Conservation (phyloP, 495 filamentous ascomycete species). For the Penicillium paxilli region DNA sequence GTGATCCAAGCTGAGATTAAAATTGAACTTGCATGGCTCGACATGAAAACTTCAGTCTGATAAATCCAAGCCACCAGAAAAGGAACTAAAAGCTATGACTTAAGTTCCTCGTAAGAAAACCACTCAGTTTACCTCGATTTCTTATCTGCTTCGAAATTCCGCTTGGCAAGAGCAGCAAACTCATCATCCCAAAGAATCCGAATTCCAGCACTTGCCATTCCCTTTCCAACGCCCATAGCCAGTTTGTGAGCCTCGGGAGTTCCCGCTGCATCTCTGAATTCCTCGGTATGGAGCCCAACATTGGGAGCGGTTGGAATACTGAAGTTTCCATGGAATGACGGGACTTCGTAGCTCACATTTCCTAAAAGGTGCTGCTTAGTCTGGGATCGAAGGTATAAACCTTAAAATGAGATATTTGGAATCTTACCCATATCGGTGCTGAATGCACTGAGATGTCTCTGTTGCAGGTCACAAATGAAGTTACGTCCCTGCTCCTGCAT, state of each 20-base stretch:
- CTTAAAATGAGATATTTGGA: neutral
- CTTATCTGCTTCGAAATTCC: neutral
- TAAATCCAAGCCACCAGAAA: too few species aligned
- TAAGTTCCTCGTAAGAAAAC: too few species aligned
- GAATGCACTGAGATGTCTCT: conserved; percentile 29
- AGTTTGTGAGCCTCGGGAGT: conserved; percentile 46
- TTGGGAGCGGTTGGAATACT: conserved; percentile 44
- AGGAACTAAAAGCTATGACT: too few species aligned
- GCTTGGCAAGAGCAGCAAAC: conserved; percentile 29
- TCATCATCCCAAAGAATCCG: conserved; percentile 47
- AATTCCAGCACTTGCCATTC: conserved; percentile 56
- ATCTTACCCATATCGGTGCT: conserved; percentile 40
- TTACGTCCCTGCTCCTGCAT: conserved; percentile 48
- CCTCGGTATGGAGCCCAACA: conserved; percentile 52
- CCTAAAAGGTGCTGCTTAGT: conserved; percentile 33
- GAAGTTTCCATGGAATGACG: conserved; percentile 59
- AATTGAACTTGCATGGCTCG: too few species aligned
- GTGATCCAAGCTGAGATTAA: too few species aligned
- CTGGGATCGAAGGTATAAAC: neutral
- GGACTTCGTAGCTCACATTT: conserved; percentile 56
- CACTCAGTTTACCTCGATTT: neutral
- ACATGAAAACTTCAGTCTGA: too few species aligned
- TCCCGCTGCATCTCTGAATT: conserved; percentile 53
- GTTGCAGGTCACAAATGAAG: conserved; percentile 41
- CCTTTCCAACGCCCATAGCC: conserved; percentile 51